These are phyloP conservation scores for Leishmania martiniquensis DNA, from an alignment of 208 protist species.

Conservation along the genomic window DNA sequence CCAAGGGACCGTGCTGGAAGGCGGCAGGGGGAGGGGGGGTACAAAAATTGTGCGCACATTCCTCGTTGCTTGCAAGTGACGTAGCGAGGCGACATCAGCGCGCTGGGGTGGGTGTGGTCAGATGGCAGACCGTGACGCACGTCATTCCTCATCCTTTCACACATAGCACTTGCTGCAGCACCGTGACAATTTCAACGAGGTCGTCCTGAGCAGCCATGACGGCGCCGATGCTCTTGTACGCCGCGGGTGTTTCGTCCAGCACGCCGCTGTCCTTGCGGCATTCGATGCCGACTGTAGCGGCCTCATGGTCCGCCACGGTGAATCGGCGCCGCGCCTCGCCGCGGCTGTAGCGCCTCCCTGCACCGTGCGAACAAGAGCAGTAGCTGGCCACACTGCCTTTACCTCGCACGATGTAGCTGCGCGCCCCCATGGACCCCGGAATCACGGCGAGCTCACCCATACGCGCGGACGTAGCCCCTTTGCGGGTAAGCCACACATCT, in stretches of 20 bases:
- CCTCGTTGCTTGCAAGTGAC: not conserved
- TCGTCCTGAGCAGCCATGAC: slow-evolving; percentile 84
- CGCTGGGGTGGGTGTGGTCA: not conserved
- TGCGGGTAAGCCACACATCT: slow-evolving; percentile 85
- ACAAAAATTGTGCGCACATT: not conserved
- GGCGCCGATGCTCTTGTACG: slow-evolving; percentile 90
- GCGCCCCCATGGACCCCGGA: slow-evolving; percentile 87
- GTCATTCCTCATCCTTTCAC: slow-evolving; percentile 74
- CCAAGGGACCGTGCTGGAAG: not conserved
- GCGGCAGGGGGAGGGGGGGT: not conserved
- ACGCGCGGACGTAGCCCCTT: slow-evolving; percentile 84
- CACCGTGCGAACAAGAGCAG: slow-evolving; percentile 85
- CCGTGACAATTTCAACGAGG: slow-evolving; percentile 77
- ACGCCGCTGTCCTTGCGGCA: slow-evolving; percentile 83
- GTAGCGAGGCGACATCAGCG: not conserved
- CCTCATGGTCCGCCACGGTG: slow-evolving; percentile 72
- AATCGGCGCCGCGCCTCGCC: slow-evolving; percentile 81
- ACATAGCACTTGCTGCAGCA: slow-evolving; percentile 79
- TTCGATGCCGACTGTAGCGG: slow-evolving; percentile 66
- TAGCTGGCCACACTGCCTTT: slow-evolving; percentile 78
- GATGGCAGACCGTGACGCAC: not conserved
- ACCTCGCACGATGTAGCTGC: slow-evolving; percentile 89
- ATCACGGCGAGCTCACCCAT: slow-evolving; percentile 85
- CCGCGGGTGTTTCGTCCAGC: slow-evolving; percentile 83
- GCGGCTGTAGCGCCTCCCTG: slow-evolving; percentile 74